Conservation (phyloP, 768 basidiomycete species). For the Lanmaoa rubissima region DNA sequence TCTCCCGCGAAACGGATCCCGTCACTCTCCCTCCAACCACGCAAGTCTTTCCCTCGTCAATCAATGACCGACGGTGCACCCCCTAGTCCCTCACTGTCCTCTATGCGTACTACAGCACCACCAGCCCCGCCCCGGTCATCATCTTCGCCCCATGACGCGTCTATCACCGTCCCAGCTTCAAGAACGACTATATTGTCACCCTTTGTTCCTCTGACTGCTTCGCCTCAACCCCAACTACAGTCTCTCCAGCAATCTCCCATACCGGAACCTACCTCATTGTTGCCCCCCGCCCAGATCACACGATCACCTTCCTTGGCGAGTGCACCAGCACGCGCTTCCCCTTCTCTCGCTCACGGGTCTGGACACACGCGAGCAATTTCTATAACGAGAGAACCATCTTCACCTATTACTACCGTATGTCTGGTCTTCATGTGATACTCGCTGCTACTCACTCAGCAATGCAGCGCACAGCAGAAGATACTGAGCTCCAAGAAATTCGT, state of each 20-base stretch:
- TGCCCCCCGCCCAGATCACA: conserved; percentile 16
- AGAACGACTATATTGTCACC: conserved; percentile 43
- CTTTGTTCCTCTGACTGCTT: conserved; percentile 33
- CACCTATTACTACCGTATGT: conserved; percentile 24
- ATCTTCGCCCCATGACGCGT: conserved; percentile 23
- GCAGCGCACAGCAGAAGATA: conserved; percentile 44
- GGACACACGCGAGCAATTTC: conserved; percentile 14
- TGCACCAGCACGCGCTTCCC: background rate
- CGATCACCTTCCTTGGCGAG: conserved; percentile 16
- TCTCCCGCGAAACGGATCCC: conserved; percentile 62
- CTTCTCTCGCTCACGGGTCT: conserved; percentile 5
- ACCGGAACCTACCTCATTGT: conserved; percentile 4
- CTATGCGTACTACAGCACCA: conserved; percentile 28
- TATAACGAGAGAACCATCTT: conserved; percentile 29
- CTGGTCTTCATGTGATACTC: background rate
- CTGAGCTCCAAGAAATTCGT: conserved; percentile 75
- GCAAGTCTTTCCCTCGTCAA: conserved; percentile 48
- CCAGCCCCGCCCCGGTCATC: conserved; percentile 2
- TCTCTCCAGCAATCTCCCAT: conserved; percentile 22
- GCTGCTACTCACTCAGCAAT: conserved; percentile 8
- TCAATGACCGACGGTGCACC: conserved; percentile 37
- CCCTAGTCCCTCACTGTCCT: conserved; percentile 26
- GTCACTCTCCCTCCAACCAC: conserved; percentile 45
- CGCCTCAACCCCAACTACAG: conserved; percentile 27
- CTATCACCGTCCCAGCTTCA: conserved; percentile 15